These are phyloP conservation scores for Buxus sempervirens DNA, from an alignment of 164 flowering plant genomes.

Conservation along the genomic window DNA sequence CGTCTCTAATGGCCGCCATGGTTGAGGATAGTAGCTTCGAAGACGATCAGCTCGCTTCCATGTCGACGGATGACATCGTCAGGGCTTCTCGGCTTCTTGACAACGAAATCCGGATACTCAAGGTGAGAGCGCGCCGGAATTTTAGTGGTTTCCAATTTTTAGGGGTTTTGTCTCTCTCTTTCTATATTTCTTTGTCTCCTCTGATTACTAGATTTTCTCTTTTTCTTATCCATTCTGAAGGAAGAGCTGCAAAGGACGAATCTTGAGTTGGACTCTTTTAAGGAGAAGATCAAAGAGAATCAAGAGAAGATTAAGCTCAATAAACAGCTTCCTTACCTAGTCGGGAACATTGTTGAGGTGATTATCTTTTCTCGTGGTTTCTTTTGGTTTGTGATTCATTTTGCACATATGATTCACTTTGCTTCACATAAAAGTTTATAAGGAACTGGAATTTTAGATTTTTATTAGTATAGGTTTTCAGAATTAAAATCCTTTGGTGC, in stretches of 20 bases:
- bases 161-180: background rate
- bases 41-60: conserved; percentile 71
- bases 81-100: conserved; percentile 86
- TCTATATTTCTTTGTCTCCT: background rate
- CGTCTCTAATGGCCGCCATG: conserved; percentile 54
- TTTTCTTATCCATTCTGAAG: conserved; percentile 31
- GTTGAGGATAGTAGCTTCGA: conserved; percentile 65
- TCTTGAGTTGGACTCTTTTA: conserved; percentile 62
- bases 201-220: background rate
- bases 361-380: background rate
- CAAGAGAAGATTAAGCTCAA: conserved; percentile 87
- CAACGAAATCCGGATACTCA: conserved; percentile 64
- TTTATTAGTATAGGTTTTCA: background rate
- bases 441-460: background rate
- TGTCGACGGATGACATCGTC: conserved; percentile 69
- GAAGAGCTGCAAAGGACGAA: conserved; percentile 73
- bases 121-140: conserved; percentile 28
- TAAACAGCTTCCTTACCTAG: conserved; percentile 85
- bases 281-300: conserved; percentile 84
- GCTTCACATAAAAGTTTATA: too few species aligned
- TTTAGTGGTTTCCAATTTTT: conserved; percentile 4
- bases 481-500: too few species aligned
- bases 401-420: background rate
- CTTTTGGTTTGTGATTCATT: background rate
- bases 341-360: conserved; percentile 89